A percentile compares a stretch with the other conserved stretches of the same genome.
These are phyloP conservation scores for Vanilla planifolia DNA, from an alignment of 106 monocot genomes.

Conservation along the genomic window DNA sequence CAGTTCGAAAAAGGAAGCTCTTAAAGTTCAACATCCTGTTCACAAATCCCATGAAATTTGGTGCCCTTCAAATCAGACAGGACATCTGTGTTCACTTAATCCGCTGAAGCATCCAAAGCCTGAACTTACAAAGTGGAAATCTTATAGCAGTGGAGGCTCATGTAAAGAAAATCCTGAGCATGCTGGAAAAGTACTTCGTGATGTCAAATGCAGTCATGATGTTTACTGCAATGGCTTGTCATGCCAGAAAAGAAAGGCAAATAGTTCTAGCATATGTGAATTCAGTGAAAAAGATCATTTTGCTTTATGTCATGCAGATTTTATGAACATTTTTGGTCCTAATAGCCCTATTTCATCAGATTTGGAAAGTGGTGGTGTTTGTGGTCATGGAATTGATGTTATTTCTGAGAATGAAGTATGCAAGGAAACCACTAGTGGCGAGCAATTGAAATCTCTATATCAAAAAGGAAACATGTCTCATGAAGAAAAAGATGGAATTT, in stretches of 20 bases:
- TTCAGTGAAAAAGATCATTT: not conserved
- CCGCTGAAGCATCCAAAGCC: not conserved
- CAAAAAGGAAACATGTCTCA: not conserved
- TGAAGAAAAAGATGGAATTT: not conserved
- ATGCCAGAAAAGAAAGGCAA: conserved; percentile 7
- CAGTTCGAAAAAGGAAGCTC: not conserved
- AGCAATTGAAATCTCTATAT: not conserved
- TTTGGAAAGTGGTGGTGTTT: conserved; percentile 6
- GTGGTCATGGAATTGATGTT: not conserved
- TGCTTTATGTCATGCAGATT: not conserved
- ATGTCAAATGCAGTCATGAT: not conserved
- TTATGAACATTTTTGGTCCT: not conserved
- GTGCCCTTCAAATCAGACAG: conserved; percentile 1
- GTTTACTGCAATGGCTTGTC: conserved; percentile 3
- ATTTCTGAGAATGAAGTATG: not conserved
- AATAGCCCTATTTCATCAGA: not conserved
- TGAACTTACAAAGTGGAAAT: conserved; percentile 4
- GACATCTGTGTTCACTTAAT: too few relatives aligned
- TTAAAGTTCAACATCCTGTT: not conserved
- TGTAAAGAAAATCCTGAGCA: conserved; percentile 10
- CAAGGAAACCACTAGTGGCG: not conserved
- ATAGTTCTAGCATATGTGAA: not conserved
- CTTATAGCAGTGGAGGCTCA: conserved; percentile 1
- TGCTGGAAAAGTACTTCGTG: not conserved
- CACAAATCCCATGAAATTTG: not conserved